Evolutionary conservation across 2,329 filamentous ascomycete species (phyloP).

Genomic region (Stemphylium vesicarium): DNA sequence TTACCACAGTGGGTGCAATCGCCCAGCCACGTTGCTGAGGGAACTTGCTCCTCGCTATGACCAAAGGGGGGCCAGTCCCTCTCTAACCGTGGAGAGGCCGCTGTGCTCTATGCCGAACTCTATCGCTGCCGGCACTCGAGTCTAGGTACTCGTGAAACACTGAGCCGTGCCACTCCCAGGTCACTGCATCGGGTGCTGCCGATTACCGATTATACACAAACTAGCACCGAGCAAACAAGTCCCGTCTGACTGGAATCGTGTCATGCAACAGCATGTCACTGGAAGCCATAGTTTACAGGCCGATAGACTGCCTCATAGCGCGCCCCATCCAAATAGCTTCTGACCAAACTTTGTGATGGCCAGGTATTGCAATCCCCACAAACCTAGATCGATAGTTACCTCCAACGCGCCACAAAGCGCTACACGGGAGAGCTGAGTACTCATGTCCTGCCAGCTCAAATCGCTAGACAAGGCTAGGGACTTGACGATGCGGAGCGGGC

Average conservation of each 20-base stretch:
- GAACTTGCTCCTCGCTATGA: background rate
- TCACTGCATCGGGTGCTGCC: constrained; percentile 17
- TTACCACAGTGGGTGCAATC: background rate
- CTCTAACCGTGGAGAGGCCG: constrained; percentile 4
- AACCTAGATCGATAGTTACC: constrained; percentile 39
- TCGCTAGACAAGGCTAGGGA: constrained; percentile 14
- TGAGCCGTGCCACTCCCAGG: constrained; percentile 10
- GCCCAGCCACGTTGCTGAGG: background rate
- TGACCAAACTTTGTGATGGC: constrained; percentile 38
- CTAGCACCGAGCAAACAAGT: background rate
- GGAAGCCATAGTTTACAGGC: constrained; percentile 1
- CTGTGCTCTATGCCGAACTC: constrained; percentile 11
- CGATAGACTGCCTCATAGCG: constrained; percentile 27
- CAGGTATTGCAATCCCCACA: constrained; percentile 46
- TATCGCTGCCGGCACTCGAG: constrained; percentile 10
- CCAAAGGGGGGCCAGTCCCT: constrained; percentile 3
- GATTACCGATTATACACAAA: background rate
- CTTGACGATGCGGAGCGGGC: constrained; percentile 16
- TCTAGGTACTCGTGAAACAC: constrained; percentile 14
- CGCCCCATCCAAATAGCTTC: constrained; percentile 44
- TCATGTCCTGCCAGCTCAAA: constrained; percentile 26
- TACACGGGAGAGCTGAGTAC: constrained; percentile 38
- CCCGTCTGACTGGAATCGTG: background rate
- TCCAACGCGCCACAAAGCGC: constrained; percentile 43
- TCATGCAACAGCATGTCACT: constrained; percentile 8